A percentile compares a stretch with the other conserved stretches of the same genome.
Conservation (phyloP, 495 filamentous ascomycete genomes). For the Aspergillus indologenus region DNA sequence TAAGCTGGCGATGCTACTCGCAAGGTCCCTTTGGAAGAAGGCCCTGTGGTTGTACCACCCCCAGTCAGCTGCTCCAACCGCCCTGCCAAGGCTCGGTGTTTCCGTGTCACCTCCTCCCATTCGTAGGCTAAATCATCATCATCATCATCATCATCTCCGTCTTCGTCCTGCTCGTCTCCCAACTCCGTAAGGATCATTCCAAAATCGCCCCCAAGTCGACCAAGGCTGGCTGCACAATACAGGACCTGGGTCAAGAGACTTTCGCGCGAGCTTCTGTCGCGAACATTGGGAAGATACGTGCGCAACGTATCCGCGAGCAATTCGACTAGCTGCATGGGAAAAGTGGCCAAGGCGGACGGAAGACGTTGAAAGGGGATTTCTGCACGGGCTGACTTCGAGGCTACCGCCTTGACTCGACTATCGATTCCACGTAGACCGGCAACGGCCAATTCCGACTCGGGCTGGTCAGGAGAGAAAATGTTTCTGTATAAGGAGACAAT, state of each 20-base stretch:
- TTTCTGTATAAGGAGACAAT: conserved; percentile 89
- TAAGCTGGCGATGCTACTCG: conserved; percentile 15
- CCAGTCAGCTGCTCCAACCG: conserved; percentile 75
- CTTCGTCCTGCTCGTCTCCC: conserved; percentile 53
- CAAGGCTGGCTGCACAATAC: conserved; percentile 92
- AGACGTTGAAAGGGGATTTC: conserved; percentile 63
- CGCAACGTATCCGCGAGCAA: conserved; percentile 76
- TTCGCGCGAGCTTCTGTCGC: conserved; percentile 73
- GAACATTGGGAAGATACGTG: conserved; percentile 77
- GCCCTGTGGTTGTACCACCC: conserved; percentile 16
- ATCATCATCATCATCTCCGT: conserved; percentile 42
- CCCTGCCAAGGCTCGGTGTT: conserved; percentile 83
- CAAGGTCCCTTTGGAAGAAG: conserved; percentile 18
- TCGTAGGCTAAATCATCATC: conserved; percentile 51
- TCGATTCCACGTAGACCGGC: conserved; percentile 35
- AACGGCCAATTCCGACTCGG: conserved; percentile 33
- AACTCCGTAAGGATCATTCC: conserved; percentile 77
- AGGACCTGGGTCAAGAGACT: conserved; percentile 90
- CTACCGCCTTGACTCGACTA: conserved; percentile 26
- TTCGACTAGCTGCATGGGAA: conserved; percentile 80
- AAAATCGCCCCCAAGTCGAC: conserved; percentile 89
- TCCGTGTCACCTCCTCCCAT: conserved; percentile 90
- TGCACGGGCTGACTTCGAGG: conserved; percentile 22
- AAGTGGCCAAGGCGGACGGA: conserved; percentile 76
- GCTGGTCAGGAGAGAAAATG: conserved; percentile 67